Evolutionary conservation across 1,139 yeast species (phyloP), one percentile per base, ranked within the genome.

Genomic region (Diutina neorugosa): DNA sequence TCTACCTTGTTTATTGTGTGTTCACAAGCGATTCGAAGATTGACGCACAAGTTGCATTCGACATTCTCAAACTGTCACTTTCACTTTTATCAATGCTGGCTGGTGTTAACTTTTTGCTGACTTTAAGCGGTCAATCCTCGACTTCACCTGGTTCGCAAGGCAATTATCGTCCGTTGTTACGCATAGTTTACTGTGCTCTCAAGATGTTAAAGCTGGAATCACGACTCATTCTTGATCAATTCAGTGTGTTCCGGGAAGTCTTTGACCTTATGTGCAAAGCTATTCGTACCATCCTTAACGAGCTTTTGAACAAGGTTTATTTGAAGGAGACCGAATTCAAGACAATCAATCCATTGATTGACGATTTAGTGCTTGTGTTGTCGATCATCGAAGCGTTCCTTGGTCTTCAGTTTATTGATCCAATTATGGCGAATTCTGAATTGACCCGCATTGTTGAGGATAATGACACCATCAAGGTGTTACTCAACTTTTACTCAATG

Each of bases 401-500:
- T 6, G 40, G 50, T 14, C 23, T 46, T 20, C 27, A 27, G 86
- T 18, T 72, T 85, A 60, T 80, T 84, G 57, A 73, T 78, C 4
- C 84, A 0, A 60, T 70, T 0, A 71, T 77, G 19, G 71, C 84
- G 54, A 76, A 77, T 52, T 62, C 71, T 3, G 77, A 77, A 44
- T 69, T 79, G 1, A 69, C 87, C 54, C 71, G 74, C 37, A 82
- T 80, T 27, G 54, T 58, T 20, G 53, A 44, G 16, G 44, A 16
- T 18, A 72, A 78, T 34, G 89, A 84, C 1, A 78, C 89, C 1
- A 73, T 86, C 40, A 77, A 80, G 53, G 74, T 86, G 0, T 73
- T 88, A 34, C 67, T 87, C 60, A 80, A 81, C 54, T 69, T 87
- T 16, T 89, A 82, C 63, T 78, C 93, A 0, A 80, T 82, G 55